These are phyloP conservation scores for Neolentinus lepideus DNA, from an alignment of 1,284 basidiomycete genomes.

Conservation along the genomic window DNA sequence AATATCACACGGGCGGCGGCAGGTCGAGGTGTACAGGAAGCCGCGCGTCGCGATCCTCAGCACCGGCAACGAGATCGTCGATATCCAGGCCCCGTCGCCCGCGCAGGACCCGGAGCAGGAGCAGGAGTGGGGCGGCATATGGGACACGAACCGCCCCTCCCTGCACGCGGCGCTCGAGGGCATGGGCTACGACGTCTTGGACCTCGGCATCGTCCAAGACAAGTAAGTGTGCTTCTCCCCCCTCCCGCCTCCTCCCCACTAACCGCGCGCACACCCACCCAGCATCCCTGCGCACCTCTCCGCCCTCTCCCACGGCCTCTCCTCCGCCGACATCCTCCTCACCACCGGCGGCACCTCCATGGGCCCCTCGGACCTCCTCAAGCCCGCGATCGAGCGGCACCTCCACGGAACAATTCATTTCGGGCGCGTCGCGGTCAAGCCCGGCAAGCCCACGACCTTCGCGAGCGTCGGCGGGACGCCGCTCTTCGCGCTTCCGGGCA, in stretches of 20 bases:
- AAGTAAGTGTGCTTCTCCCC: constrained; percentile 35
- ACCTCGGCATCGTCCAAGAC: constrained; percentile 77
- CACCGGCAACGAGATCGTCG: constrained; percentile 79
- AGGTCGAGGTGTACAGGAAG: constrained; percentile 64
- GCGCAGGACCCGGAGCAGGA: constrained; percentile 15
- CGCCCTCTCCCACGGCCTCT: constrained; percentile 50
- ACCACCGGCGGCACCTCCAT: constrained; percentile 89
- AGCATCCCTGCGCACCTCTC: constrained; percentile 58
- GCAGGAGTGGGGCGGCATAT: constrained; percentile 59
- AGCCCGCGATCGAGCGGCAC: constrained; percentile 80
- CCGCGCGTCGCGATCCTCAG: constrained; percentile 77
- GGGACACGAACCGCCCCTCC: constrained; percentile 82
- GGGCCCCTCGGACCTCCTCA: constrained; percentile 82
- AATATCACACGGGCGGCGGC: background rate
- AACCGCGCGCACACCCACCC: constrained; percentile 2
- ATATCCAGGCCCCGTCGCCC: constrained; percentile 48
- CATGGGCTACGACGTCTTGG: constrained; percentile 71
- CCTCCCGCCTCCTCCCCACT: constrained; percentile 1
- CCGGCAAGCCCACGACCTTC: constrained; percentile 83
- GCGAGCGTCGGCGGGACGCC: constrained; percentile 61
- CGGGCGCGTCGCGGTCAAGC: constrained; percentile 61
- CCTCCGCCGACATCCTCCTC: constrained; percentile 65
- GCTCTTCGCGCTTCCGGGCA: constrained; percentile 82
- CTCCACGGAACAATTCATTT: constrained; percentile 75
- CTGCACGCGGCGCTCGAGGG: constrained; percentile 63